These are phyloP conservation scores for Haplographium delicatum DNA, from an alignment of 495 filamentous ascomycete genomes.

Conservation along the genomic window DNA sequence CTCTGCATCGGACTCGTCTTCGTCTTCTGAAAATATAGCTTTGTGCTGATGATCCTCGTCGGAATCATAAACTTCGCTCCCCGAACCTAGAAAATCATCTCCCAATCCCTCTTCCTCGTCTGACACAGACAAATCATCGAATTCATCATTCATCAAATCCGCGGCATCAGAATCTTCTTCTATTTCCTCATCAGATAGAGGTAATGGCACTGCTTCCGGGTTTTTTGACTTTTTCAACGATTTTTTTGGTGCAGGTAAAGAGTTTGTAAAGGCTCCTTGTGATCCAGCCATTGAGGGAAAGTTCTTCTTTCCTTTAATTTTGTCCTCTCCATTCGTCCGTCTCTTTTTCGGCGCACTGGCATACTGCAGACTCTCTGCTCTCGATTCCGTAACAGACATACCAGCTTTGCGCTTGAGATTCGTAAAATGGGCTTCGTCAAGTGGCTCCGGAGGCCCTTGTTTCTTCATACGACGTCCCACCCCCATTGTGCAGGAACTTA, in stretches of 20 bases:
- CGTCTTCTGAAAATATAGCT: constrained; percentile 91
- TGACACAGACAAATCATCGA: constrained; percentile 44
- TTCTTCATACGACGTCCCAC: constrained; percentile 88
- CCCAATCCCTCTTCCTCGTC: constrained; percentile 38
- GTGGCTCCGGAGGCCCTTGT: constrained; percentile 77
- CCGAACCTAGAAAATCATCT: constrained; percentile 56
- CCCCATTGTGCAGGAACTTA: constrained; percentile 58
- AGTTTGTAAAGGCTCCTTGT: constrained; percentile 26
- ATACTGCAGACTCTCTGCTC: constrained; percentile 36
- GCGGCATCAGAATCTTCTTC: constrained; percentile 28
- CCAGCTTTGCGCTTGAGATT: constrained; percentile 72
- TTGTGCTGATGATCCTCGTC: constrained; percentile 51
- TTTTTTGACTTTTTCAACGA: constrained; percentile 34
- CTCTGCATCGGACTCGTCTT: constrained; percentile 82
- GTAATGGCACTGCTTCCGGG: constrained; percentile 26
- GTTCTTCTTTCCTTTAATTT: constrained; percentile 33
- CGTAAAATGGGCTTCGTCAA: constrained; percentile 74
- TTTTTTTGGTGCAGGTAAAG: constrained; percentile 13
- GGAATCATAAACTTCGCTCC: constrained; percentile 68
- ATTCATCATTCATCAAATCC: constrained; percentile 47
- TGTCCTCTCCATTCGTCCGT: constrained; percentile 47
- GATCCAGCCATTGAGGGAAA: constrained; percentile 30
- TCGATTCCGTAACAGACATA: constrained; percentile 41
- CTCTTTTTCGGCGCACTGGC: constrained; percentile 57
- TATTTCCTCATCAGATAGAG: constrained; percentile 47